Conservation (phyloP, 441 rosid species). For the Syzygium syzygioides region DNA sequence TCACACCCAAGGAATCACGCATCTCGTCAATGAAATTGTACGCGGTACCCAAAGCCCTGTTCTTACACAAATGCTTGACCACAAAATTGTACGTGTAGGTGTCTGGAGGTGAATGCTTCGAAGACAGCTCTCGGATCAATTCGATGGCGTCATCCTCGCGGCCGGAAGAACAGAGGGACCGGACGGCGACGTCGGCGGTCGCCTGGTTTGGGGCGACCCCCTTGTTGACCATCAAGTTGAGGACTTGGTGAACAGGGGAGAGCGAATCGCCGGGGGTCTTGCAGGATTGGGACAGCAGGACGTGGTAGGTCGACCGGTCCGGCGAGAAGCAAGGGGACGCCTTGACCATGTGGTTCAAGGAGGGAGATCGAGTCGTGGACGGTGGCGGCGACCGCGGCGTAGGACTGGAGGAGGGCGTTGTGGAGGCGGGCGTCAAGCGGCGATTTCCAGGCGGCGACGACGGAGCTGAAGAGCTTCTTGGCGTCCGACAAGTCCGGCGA, state of each 20-base stretch:
- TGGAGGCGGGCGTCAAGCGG: constrained; percentile 33
- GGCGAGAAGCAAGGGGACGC: constrained; percentile 48
- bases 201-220: constrained; percentile 1
- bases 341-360: constrained; percentile 50
- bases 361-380: constrained; percentile 53
- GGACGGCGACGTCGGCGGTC: constrained; percentile 51
- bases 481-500: constrained; percentile 62
- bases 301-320: constrained; percentile 10
- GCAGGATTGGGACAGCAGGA: constrained; percentile 24
- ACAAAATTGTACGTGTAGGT: constrained; percentile 67
- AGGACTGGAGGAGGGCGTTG: constrained; percentile 71
- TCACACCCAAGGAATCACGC: constrained; percentile 27
- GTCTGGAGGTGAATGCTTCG: constrained; percentile 58
- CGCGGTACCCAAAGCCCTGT: constrained; percentile 33
- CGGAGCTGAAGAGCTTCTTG: constrained; percentile 45
- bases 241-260: constrained; percentile 16
- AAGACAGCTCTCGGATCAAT: constrained; percentile 51
- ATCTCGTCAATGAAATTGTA: constrained; percentile 55
- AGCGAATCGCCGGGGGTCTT: constrained; percentile 35
- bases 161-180: constrained; percentile 55
- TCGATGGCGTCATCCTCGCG: constrained; percentile 46
- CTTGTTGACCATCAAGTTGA: constrained; percentile 8
- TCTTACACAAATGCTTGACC: constrained; percentile 66
- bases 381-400: constrained; percentile 51
- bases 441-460: constrained; percentile 25